Base-by-base conservation (phyloP, 192 early-diverging fungal genomes). In the Coemansia sp. region DNA sequence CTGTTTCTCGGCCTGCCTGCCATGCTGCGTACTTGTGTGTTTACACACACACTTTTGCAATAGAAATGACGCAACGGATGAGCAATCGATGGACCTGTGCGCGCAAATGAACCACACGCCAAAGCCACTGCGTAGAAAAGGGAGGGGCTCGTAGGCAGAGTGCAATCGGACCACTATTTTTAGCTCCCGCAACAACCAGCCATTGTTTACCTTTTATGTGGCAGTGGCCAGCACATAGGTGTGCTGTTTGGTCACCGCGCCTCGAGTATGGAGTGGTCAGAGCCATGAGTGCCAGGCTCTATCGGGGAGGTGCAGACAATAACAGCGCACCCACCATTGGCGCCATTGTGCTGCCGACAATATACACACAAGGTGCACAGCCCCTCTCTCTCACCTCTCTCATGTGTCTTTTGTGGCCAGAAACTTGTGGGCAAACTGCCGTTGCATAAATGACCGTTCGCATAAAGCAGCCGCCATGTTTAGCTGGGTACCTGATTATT, bases 61-160 rank as follows among this genome's bases (percentile, higher is more conserved):
- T 11, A 35, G 37, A 35, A 11, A 48, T 48, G 47, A 36, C 22
- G 19, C 16, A 48, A 37, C 20, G 47, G 35, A 34, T 48, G 37
- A 37, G 33, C 47, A 48, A 48, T 48, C 47, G 47, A 48, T 22
- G 47, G 47, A 27, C 47, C 21, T 48, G 47, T 37, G 47, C 32
- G 47, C 34, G 47, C 10, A 48, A 37, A 48, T 48, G 21, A 37
- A 48, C 25, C 21, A 35, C 25, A 37, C 23, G n/a, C n/a, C n/a
- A n/a, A n/a, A n/a, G n/a, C n/a, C n/a, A n/a, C 16, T 19, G 20
- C 13, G 35, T 6, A 19, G 35, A 12, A 37, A 13, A 37, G 2
- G 35, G 35, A 13, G 13, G 13, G 35, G 35, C 35, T 37, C 20
- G 35, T 3, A 19, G 35, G 3, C 16, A 37, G 16, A 7, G 6